Conservation (phyloP, 352 stramenopile genomes). For the Plasmopara viticola region DNA sequence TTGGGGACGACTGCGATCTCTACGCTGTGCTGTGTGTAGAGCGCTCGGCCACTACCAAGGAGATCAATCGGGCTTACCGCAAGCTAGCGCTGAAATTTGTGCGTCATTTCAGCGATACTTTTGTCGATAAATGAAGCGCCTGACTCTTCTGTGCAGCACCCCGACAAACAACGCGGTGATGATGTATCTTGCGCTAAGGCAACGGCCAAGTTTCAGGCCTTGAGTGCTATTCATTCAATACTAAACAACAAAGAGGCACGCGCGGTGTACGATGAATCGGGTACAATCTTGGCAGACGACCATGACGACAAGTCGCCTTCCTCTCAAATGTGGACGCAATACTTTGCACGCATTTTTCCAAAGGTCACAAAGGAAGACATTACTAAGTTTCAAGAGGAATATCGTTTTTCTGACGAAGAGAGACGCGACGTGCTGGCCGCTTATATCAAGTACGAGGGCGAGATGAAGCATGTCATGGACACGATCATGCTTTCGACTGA, state of each 20-base stretch:
- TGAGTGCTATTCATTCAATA: constrained; percentile 83
- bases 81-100: constrained; percentile 71
- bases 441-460: constrained; percentile 71
- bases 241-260: constrained; percentile 70
- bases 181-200: constrained; percentile 37
- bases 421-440: constrained; percentile 64
- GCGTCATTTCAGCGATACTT: constrained; percentile 12
- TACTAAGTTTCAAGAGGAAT: constrained; percentile 63
- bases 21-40: constrained; percentile 74
- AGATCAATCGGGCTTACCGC: constrained; percentile 63
- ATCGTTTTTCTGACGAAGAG: constrained; percentile 84
- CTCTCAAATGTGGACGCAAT: constrained; percentile 76
- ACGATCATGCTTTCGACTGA: constrained; percentile 85
- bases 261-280: constrained; percentile 81
- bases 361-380: constrained; percentile 83
- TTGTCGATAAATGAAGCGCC: neutral
- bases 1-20: constrained; percentile 60
- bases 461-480: constrained; percentile 78
- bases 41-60: constrained; percentile 49
- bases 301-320: constrained; percentile 43
- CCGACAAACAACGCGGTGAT: constrained; percentile 86
- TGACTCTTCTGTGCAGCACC: constrained; percentile 47
- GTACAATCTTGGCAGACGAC: constrained; percentile 49
- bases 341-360: constrained; percentile 86
- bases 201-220: constrained; percentile 81